A percentile compares a stretch with the other conserved stretches of the same genome.
Conservation (phyloP, 2,329 filamentous ascomycete species). For the Mycosphaerella sp. region DNA sequence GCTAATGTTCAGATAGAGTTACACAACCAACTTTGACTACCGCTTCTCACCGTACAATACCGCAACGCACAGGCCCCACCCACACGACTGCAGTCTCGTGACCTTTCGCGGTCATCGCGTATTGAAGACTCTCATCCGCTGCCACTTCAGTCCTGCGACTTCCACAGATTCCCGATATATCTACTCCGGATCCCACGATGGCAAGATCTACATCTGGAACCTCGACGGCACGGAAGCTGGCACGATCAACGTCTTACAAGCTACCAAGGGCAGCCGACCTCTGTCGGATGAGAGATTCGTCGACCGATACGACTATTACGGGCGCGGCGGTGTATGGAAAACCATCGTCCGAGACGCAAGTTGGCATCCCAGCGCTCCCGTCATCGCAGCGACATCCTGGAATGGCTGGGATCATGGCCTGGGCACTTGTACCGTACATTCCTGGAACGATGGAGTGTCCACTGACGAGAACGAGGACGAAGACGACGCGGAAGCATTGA, state of each 20-base stretch:
- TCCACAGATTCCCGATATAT: conserved; percentile 89
- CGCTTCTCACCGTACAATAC: conserved; percentile 62
- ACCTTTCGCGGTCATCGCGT: conserved; percentile 90
- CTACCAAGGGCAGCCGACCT: conserved; percentile 59
- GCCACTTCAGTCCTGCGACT: conserved; percentile 83
- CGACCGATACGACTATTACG: conserved; percentile 52
- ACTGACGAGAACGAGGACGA: conserved; percentile 53
- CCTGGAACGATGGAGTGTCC: conserved; percentile 62
- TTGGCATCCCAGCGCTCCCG: conserved; percentile 80
- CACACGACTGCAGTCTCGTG: conserved; percentile 82
- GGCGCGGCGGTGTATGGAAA: conserved; percentile 57
- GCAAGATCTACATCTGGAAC: conserved; percentile 87
- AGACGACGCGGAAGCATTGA: conserved; percentile 15
- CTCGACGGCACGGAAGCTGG: conserved; percentile 78
- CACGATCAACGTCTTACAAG: conserved; percentile 66
- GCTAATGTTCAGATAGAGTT: conserved; percentile 33
- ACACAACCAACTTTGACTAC: conserved; percentile 67
- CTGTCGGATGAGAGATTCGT: conserved; percentile 48
- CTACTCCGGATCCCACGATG: conserved; percentile 85
- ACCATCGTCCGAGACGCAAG: conserved; percentile 82
- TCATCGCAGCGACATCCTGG: conserved; percentile 81
- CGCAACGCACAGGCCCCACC: conserved; percentile 63
- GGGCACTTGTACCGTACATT: conserved; percentile 72
- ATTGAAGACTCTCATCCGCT: conserved; percentile 82
- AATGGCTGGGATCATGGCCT: conserved; percentile 68